Base-by-base conservation (phyloP, 352 stramenopile genomes). In the Pythium monospermum region DNA sequence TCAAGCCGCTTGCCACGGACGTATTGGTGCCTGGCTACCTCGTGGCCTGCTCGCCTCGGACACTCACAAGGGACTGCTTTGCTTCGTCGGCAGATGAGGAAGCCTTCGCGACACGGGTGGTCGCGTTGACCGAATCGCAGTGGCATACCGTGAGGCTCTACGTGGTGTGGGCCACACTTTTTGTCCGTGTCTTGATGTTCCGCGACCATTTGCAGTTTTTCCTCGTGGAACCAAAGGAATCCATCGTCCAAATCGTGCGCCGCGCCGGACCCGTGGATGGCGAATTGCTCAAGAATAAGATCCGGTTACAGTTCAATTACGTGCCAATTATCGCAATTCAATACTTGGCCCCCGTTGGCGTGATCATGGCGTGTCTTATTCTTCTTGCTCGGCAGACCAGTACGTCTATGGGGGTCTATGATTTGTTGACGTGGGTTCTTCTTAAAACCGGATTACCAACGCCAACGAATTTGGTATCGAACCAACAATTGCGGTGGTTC, bases 221-320 rank as follows among this genome's bases (percentile, higher is more conserved):
- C 39, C 39, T 91, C n/a, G 48, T 89, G 12, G 81, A 91, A 46
- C 76, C 80, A 33, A 80, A 80, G 37, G 77, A 85, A 28, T 53
- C 78, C 40, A 85, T 88, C 59, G 69, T 79, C 5, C 52, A 68
- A 32, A 49, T 86, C 40, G 76, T 89, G 11, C 67, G 65, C 15
- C 69, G 71, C 8, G 64, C 66, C 0, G 81, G 81, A 4, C 57
- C 53, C 2, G 72, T 91, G 12, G 73, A 87, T 41, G 79, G 77
- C 1, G 58, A 66, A 21, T 46, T 85, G 28, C 53, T 91, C 38
- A 66, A 88, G 57, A 80, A 59, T 50, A 86, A 87, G 42, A 72
- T 88, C 21, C 72, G 79, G 42, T 64, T 91, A 37, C 81, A 88
- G 62, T 89, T 91, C 64, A 87, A 87, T 66, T 91, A 89, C 53